Conservation (phyloP, 352 stramenopile genomes). For the Globisporangium nagaii region DNA sequence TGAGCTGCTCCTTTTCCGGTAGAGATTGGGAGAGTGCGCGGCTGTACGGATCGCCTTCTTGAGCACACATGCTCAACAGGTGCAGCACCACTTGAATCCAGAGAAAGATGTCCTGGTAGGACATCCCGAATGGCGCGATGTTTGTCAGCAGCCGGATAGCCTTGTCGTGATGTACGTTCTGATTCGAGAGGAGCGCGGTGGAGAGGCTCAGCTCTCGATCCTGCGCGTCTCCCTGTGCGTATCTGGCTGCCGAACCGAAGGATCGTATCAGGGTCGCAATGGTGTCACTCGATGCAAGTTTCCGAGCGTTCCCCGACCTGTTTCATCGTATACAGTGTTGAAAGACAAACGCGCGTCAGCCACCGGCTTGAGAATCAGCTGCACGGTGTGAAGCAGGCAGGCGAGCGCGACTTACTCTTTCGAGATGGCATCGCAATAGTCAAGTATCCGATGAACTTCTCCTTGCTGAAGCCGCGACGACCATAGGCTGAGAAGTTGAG, state of each 20-base stretch:
- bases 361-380: background rate
- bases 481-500: conserved; percentile 26
- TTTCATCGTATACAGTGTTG: background rate
- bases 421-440: conserved; percentile 2
- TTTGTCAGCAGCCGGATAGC: background rate
- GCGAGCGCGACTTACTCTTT: background rate
- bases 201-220: conserved; percentile 3
- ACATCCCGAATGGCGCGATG: conserved; percentile 1
- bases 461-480: conserved; percentile 7
- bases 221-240: background rate
- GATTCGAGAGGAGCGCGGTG: conserved; percentile 21
- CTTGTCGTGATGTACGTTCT: conserved; percentile 11
- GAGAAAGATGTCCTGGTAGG: conserved; percentile 8
- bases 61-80: background rate
- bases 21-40: too few relatives aligned
- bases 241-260: conserved; percentile 8
- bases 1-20: background rate
- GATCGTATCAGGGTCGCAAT: conserved; percentile 26
- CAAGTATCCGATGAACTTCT: conserved; percentile 11
- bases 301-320: conserved; percentile 19
- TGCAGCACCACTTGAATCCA: conserved; percentile 11
- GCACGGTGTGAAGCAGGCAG: background rate
- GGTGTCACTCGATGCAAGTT: conserved; percentile 14
- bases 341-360: background rate
- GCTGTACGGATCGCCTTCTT: too few relatives aligned